Evolutionary conservation across 371 early-diverging fungal species (phyloP).

Genomic region (Circinella umbellata): DNA sequence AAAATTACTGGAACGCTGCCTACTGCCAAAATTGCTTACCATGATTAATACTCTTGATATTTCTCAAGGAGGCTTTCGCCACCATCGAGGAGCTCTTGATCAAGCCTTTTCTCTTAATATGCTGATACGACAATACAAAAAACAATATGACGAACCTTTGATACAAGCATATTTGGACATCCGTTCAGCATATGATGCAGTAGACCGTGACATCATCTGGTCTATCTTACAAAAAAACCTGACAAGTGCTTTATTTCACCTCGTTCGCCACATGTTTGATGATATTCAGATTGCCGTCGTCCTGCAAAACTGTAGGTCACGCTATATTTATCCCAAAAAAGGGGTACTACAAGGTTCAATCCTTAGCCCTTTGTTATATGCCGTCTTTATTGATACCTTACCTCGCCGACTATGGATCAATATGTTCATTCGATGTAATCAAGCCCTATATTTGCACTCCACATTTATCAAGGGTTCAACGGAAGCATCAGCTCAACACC

Average conservation of each 20-base stretch:
- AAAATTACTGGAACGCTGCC: slow-evolving; percentile 21
- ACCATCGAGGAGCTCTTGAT: slow-evolving; percentile 22
- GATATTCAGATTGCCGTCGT: slow-evolving; percentile 16
- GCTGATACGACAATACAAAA: slow-evolving; percentile 10
- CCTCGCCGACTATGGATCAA: slow-evolving; percentile 13
- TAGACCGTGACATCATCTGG: slow-evolving; percentile 26
- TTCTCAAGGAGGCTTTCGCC: slow-evolving; percentile 31
- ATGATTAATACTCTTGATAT: slow-evolving; percentile 15
- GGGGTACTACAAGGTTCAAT: slow-evolving; percentile 34
- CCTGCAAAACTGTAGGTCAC: slow-evolving; percentile 9
- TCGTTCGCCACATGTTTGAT: slow-evolving; percentile 24
- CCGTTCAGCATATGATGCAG: slow-evolving; percentile 25
- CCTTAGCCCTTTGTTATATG: slow-evolving; percentile 32
- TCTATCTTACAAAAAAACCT: neutral
- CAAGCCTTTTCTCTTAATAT: slow-evolving; percentile 26
- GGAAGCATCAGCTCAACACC: neutral
- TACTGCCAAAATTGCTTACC: slow-evolving; percentile 6
- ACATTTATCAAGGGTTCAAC: neutral
- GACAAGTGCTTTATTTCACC: neutral
- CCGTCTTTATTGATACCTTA: slow-evolving; percentile 27
- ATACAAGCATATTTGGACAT: slow-evolving; percentile 30
- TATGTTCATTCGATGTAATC: neutral
- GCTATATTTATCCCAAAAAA: slow-evolving; percentile 13
- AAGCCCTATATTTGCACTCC: neutral
- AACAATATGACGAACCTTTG: neutral